A percentile compares a stretch with the other conserved stretches of the same genome.
Evolutionary conservation across 225 moss, liverwort and hornwort genomes (phyloP).

Genomic region (Polytrichum commune): DNA sequence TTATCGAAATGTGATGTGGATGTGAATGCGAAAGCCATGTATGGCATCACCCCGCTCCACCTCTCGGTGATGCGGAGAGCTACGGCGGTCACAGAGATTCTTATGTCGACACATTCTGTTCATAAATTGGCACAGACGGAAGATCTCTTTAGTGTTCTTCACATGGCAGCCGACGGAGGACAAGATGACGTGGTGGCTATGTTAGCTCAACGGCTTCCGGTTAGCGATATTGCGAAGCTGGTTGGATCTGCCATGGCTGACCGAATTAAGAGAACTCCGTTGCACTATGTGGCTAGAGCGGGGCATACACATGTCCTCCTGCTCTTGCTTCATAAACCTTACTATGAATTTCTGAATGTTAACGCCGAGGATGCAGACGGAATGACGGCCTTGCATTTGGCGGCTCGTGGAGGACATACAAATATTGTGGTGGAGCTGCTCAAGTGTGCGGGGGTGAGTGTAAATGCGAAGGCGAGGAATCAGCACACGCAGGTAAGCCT

Average conservation of each 20-base stretch:
- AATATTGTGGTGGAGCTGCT: slow-evolving; percentile 43
- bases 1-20: slow-evolving; percentile 28
- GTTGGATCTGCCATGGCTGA: slow-evolving; percentile 30
- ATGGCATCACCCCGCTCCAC: slow-evolving; percentile 44
- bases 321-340: slow-evolving; percentile 30
- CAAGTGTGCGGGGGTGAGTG: slow-evolving; percentile 29
- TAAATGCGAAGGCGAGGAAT: slow-evolving; percentile 40
- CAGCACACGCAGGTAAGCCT: slow-evolving; percentile 25
- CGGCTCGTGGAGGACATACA: slow-evolving; percentile 28
- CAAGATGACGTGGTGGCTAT: slow-evolving; percentile 23
- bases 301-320: slow-evolving; percentile 32
- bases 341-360: slow-evolving; percentile 36
- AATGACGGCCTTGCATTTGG: slow-evolving; percentile 41
- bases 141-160: slow-evolving; percentile 31
- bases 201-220: slow-evolving; percentile 15
- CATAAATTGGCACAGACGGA: slow-evolving; percentile 35
- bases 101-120: slow-evolving; percentile 18
- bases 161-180: slow-evolving; percentile 49
- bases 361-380: slow-evolving; percentile 41
- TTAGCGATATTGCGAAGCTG: slow-evolving; percentile 23
- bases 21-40: slow-evolving; percentile 39
- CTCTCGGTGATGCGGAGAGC: slow-evolving; percentile 41
- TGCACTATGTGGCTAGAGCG: slow-evolving; percentile 49
- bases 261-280: slow-evolving; percentile 39
- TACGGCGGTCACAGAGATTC: slow-evolving; percentile 18